Percentiles rank a stretch among this genome's conserved stretches.
phyloP scores from a whole-genome alignment of 2,329 filamentous ascomycete genomes.

The Purpureocillium lavendulum region DNA sequence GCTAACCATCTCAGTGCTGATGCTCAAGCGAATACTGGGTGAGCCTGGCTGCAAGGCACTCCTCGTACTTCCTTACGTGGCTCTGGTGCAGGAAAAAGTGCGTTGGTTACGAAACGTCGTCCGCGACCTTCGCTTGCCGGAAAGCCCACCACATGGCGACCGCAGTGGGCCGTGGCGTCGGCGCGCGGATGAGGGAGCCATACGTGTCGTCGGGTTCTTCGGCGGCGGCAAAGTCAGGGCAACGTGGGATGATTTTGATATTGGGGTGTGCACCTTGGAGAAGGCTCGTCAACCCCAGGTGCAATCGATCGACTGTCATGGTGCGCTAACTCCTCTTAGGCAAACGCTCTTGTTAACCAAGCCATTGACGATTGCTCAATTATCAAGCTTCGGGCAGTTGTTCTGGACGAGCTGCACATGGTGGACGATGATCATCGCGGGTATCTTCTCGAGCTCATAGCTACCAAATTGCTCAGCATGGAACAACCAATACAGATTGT shows the following conservation, averaged over 20 bases:
- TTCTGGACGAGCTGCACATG: slow-evolving; percentile 78
- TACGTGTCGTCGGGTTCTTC: slow-evolving; percentile 66
- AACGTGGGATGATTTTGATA: slow-evolving; percentile 67
- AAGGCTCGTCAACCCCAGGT: slow-evolving; percentile 38
- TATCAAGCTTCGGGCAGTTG: slow-evolving; percentile 54
- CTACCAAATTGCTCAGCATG: slow-evolving; percentile 63
- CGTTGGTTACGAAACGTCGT: slow-evolving; percentile 64
- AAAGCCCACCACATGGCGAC: slow-evolving; percentile 22
- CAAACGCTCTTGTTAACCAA: slow-evolving; percentile 64
- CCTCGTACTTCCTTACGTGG: slow-evolving; percentile 68
- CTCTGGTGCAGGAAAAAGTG: slow-evolving; percentile 72
- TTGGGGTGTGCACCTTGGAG: slow-evolving; percentile 73
- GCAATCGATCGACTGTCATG: too few relatives aligned
- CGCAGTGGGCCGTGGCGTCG: slow-evolving; percentile 39
- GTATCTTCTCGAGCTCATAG: slow-evolving; percentile 66
- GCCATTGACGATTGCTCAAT: slow-evolving; percentile 65
- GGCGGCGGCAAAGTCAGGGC: slow-evolving; percentile 61
- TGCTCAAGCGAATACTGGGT: slow-evolving; percentile 63
- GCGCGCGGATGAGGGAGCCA: slow-evolving; percentile 45
- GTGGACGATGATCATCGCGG: slow-evolving; percentile 68
- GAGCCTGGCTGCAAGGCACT: slow-evolving; percentile 59
- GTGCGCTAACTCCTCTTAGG: slow-evolving; percentile 31
- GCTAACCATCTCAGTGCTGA: slow-evolving; percentile 43
- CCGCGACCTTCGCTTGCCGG: slow-evolving; percentile 30
- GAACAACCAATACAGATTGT: slow-evolving; percentile 61